phyloP scores from a whole-genome alignment of 805 yeast genomes.

The Candida maris region DNA sequence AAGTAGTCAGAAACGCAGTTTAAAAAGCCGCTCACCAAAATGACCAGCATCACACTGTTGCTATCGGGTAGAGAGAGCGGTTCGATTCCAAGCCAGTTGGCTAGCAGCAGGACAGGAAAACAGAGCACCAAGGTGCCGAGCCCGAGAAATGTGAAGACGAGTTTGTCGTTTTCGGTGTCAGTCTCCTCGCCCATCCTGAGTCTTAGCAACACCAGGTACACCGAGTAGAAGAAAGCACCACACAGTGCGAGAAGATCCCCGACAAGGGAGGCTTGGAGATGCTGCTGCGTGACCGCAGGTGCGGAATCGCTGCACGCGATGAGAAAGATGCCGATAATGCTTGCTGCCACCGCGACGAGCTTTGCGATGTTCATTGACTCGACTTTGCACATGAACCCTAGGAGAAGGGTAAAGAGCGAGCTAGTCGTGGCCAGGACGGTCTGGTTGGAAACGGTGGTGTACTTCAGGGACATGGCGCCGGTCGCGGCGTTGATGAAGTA shows the following conservation, averaged over 20 bases:
- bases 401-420: slow-evolving; percentile 45
- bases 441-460: slow-evolving; percentile 51
- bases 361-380: slow-evolving; percentile 43
- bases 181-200: slow-evolving; percentile 42
- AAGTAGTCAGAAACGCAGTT: slow-evolving; percentile 48
- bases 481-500: slow-evolving; percentile 41
- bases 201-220: slow-evolving; percentile 42
- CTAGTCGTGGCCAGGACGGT: slow-evolving; percentile 50
- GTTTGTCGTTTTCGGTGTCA: slow-evolving; percentile 42
- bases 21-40: slow-evolving; percentile 41
- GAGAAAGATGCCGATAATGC: slow-evolving; percentile 44
- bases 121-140: slow-evolving; percentile 37
- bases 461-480: slow-evolving; percentile 41
- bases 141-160: slow-evolving; percentile 47
- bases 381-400: slow-evolving; percentile 39
- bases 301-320: slow-evolving; percentile 36
- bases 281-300: neutral
- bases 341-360: slow-evolving; percentile 39
- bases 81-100: slow-evolving; percentile 38
- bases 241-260: slow-evolving; percentile 45
- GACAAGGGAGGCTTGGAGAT: slow-evolving; percentile 31
- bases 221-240: slow-evolving; percentile 46
- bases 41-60: slow-evolving; percentile 29
- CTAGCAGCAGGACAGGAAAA: slow-evolving; percentile 36
- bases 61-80: slow-evolving; percentile 41